Evolutionary conservation across 306 rosid genomes (phyloP).

Genomic region (cucumber (Cucumis sativus)): DNA sequence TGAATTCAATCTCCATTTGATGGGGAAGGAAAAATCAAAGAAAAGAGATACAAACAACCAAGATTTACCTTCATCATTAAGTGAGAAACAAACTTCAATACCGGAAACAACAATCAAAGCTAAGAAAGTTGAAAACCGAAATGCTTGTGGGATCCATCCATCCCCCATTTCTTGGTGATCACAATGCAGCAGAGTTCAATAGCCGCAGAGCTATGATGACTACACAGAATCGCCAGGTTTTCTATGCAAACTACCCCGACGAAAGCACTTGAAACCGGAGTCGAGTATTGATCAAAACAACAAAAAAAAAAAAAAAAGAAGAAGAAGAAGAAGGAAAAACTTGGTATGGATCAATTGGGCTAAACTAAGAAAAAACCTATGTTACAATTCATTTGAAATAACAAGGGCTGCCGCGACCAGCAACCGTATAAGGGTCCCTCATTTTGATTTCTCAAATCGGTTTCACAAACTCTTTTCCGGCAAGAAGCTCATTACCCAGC

Average conservation of each 20-base stretch:
- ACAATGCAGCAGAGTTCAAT: slow-evolving; percentile 27
- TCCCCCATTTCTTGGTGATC: slow-evolving; percentile 60
- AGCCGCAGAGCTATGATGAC: slow-evolving; percentile 27
- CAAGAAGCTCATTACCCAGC: slow-evolving; percentile 23
- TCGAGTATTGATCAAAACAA: not conserved
- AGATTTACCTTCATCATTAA: slow-evolving; percentile 67
- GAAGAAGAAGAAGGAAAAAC: too few relatives aligned
- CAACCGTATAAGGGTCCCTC: slow-evolving; percentile 50
- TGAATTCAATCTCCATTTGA: not conserved
- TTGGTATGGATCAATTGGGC: not conserved
- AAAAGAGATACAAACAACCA: not conserved
- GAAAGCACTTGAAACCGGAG: slow-evolving; percentile 16
- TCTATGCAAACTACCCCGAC: slow-evolving; percentile 22
- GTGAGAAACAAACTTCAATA: slow-evolving; percentile 34
- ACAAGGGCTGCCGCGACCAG: slow-evolving; percentile 16
- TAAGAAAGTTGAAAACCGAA: slow-evolving; percentile 36
- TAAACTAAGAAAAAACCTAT: slow-evolving; percentile 34
- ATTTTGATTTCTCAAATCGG: slow-evolving; percentile 18
- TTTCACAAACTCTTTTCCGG: slow-evolving; percentile 27
- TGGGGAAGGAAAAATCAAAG: not conserved
- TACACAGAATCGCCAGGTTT: slow-evolving; percentile 45
- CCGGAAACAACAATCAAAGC: slow-evolving; percentile 33
- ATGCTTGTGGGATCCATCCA: slow-evolving; percentile 43
- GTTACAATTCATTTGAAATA: slow-evolving; percentile 20
- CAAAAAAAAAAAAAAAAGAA: too few relatives aligned